Evolutionary conservation across 2,329 filamentous ascomycete genomes (phyloP).

Genomic region (Microascus cirrosus): DNA sequence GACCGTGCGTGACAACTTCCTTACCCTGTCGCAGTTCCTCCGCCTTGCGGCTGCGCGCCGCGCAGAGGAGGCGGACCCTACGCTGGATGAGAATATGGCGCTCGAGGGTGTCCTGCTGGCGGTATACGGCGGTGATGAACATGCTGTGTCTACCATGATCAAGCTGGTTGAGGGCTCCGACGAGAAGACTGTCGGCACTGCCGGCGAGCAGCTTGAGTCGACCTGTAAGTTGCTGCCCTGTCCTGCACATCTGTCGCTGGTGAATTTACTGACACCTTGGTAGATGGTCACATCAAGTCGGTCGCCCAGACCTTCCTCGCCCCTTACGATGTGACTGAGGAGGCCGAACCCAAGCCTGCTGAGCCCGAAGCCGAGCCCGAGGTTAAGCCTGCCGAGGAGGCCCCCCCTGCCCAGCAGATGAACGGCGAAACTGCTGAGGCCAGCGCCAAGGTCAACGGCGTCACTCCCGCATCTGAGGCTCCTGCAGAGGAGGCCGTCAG

Average conservation of each 20-base stretch:
- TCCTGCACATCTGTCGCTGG: not conserved
- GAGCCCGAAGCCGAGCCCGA: conserved; percentile 1
- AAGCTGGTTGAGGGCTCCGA: conserved; percentile 65
- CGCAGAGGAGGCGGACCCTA: conserved; percentile 53
- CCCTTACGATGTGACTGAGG: conserved; percentile 17
- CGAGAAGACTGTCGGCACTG: conserved; percentile 54
- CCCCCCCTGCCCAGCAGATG: conserved; percentile 19
- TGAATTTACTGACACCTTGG: conserved; percentile 1
- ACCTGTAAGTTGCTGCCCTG: conserved; percentile 49
- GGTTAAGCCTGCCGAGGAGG: conserved; percentile 18
- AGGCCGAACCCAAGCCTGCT: conserved; percentile 12
- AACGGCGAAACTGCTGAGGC: conserved; percentile 32
- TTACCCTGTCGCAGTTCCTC: conserved; percentile 69
- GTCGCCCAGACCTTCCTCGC: conserved; percentile 42
- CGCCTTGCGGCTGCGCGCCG: conserved; percentile 67
- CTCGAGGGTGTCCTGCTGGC: conserved; percentile 70
- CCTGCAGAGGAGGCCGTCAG: conserved; percentile 29
- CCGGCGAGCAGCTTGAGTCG: conserved; percentile 52
- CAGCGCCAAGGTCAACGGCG: conserved; percentile 23
- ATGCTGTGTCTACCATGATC: conserved; percentile 62
- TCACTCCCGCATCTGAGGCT: conserved; percentile 37
- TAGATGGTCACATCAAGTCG: conserved; percentile 26
- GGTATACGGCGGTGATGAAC: conserved; percentile 69
- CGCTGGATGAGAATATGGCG: conserved; percentile 63
- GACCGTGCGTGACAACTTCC: conserved; percentile 50